Base-by-base conservation (phyloP, 768 basidiomycete genomes). In the Pluteus cervinus region DNA sequence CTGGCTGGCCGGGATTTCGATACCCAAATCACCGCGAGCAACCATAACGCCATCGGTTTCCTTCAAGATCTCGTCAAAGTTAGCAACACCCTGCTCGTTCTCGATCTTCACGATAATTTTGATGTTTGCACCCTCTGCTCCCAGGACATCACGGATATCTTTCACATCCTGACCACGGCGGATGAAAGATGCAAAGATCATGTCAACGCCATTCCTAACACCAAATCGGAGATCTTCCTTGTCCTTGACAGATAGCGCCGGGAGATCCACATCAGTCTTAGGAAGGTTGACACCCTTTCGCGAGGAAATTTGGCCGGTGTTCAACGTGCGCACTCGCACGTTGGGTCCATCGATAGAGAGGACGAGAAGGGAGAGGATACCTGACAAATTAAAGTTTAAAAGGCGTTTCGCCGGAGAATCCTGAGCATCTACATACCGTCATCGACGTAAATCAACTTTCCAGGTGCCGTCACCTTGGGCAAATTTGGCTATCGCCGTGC, bases 61-160 rank as follows among this genome's bases (percentile, higher is more conserved):
- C 52, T 75, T 81, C 53, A 99, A 62, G 53, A 99, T 99, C 64
- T 98, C 93, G 63, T 98, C 96, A 67, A 99, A 99, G 76, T 98
- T 98, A 51, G 81, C 79, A 31, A 99, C 88, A 61, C 96, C 96
- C 66, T 99, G 96, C 62, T 97, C 89, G 66, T 99, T 99, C 66
- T 99, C 96, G 48, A 99, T 98, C 68, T 99, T 99, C 67, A 94
- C 92, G 50, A 99, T 97, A 61, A 99, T 91, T 67, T 97, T 98
- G 74, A 99, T 92, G 67, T 67, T 82, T 39, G 90, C 86, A 40
- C 96, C 96, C 36, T 91, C 92, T 23, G 93, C 83, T 33, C 96
- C 96, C 48, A 99, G 81, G 45, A 93, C 88, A 34, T 79, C 73
- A 48, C 92, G 86, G 60, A 99, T 98, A 53, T 96, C 89, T 47